Evolutionary conservation across 148 eudicot genomes (phyloP), one percentile per base, ranked within the genome.

Genomic region (Pharnaceum exiguum): DNA sequence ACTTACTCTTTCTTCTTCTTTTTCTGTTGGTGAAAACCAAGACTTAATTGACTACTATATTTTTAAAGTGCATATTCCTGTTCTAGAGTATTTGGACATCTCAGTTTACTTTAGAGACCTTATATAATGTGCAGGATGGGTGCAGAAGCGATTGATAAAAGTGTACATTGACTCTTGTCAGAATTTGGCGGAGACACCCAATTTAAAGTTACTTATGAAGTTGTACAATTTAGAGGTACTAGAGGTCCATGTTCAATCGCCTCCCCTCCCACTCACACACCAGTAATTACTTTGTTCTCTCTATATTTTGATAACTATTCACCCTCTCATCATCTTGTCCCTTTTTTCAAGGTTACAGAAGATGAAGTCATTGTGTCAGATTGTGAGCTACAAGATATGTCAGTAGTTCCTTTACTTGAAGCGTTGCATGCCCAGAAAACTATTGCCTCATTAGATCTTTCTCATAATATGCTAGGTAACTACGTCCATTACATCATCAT

Each of bases 391-490:
- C 85, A 80, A 61, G 99, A 94, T 73, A 70, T 78, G 63, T 86
- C 96, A 25, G 80, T 80, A 57, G 73, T 76, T 37, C 99, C 99
- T 59, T 68, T 89, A 54, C 42, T 94, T 55, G 79, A 82, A 71
- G 96, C 99, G 30, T 76, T 94, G 69, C 70, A 77, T 60, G 75
- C 79, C 59, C 89, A 85, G 75, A 83, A 80, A 64, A 78, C 86
- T 29, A 65, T 86, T 35, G 77, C 95, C 31, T 76, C 79, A 45
- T 58, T 94, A 65, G 77, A 94, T 79, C 77, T 89, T 61, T 94
- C 99, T 50, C 99, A 94, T 68, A 94, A 94, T 74, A 62, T 69
- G 73, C 64, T 94, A 69, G 99, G 99, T 89, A 81, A 65, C 42
- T 5, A 54, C 59, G 9, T 22, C 2, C 2, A 43, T 31, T 2